Base-by-base conservation (phyloP, 805 yeast species). In the Metschnikowia gruessii region DNA sequence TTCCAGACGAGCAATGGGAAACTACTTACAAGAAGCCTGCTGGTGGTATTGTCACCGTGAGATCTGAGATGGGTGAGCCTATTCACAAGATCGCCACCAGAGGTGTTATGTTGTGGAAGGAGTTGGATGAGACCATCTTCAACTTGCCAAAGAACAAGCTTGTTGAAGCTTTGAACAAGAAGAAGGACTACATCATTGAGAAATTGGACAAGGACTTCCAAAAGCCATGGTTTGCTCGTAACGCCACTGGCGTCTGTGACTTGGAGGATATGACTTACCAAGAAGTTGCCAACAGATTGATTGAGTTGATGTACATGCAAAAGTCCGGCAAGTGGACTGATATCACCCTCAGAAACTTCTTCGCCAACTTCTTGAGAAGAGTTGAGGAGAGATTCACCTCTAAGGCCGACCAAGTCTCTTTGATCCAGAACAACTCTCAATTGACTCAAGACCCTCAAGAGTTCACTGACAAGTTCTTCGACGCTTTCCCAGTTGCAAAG, bases 51-150 rank as follows among this genome's bases (percentile, higher is more conserved):
- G 76, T 94, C 58, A 92, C 99, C 46, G 99, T 94, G 52, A 79
- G 87, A 65, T 92, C 98, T 15, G 99, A 94, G 76, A 94, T 94
- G 99, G 99, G 99, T 65, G 99, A 94, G 76, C 99, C 99, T 63
- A 94, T 94, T 64, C 99, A 94, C 73, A 94, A 94, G 76, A 80
- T 94, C 57, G 98, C 99, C 26, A 94, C 99, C 49, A 85, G 99
- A 68, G 97, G 97, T 77, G 98, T 94, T 50, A 65, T 87, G 70
- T 82, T 94, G 66, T 94, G 99, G 99, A 87, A 89, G 67, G 98
- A 94, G 73, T 76, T 94, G 74, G 99, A 94, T 70, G 92, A 88
- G 57, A 88, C 96, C 39, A 81, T 94, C 58, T 92, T 94, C 78
- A 79, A 81, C 59, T 77, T 90, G 67, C 97, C 99, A 65, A 90